Conservation (phyloP, 164 flowering plant genomes). For the Echeveria elegans region DNA sequence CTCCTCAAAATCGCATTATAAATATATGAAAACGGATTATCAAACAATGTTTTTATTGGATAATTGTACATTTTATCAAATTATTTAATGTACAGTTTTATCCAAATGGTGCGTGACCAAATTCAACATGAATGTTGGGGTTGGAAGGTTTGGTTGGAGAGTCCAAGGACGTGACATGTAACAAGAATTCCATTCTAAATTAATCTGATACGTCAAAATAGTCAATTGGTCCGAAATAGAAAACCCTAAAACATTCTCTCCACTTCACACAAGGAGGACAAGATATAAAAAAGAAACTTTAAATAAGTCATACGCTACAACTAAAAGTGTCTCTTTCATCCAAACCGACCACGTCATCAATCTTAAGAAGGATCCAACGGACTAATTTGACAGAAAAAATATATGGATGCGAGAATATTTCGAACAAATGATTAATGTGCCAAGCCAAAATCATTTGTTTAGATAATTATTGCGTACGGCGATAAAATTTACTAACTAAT, state of each 20-base stretch:
- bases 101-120: constrained; percentile 5
- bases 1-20: too few relatives aligned
- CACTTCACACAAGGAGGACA: neutral
- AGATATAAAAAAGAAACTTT: neutral
- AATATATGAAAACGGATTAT: too few relatives aligned
- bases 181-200: neutral
- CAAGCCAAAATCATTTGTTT: too few relatives aligned
- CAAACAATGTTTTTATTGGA: too few relatives aligned
- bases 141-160: constrained; percentile 1
- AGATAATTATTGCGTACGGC: too few relatives aligned
- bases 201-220: neutral
- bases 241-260: constrained; percentile 1
- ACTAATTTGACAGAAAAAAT: neutral
- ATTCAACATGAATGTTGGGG: neutral
- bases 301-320: neutral
- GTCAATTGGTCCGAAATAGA: neutral
- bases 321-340: neutral
- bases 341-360: neutral
- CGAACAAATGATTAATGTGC: too few relatives aligned
- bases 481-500: too few relatives aligned
- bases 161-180: constrained; percentile 1
- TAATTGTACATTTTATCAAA: too few relatives aligned
- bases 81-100: neutral
- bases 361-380: neutral
- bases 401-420: neutral